Base-by-base conservation (phyloP, 495 filamentous ascomycete genomes). In the Platismatia glauca region DNA sequence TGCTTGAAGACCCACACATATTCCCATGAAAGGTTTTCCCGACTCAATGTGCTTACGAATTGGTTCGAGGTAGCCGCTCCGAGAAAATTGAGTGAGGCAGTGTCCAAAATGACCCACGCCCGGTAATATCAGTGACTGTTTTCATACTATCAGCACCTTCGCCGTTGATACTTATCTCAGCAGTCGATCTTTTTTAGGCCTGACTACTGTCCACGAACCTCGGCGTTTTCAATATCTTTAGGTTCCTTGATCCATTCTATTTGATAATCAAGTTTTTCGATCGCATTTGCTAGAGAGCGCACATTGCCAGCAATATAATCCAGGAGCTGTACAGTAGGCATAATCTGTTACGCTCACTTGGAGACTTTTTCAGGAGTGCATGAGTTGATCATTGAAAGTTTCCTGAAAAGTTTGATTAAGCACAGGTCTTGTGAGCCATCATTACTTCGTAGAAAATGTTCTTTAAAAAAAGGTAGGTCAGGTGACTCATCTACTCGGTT, bases 91-190 rank as follows among this genome's bases (percentile, higher is more conserved):
- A 34, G 84, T 83, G 64, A 97, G 82, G 71, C 94, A 98, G 78
- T 97, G 90, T 57, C 95, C 95, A 68, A 97, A 98, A 75, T 97
- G 93, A 55, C 94, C 94, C 57, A 98, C 94, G 66, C 94, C 94
- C 4, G 94, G 94, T 34, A 98, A 82, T 61, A 98, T 96, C 61
- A 98, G 78, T n/a, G 44, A 61, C 65, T 67, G 44, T 43, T 44
- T 43, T 11, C 34, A 37, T 27, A 18, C 20, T 39, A 44, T 70
- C 46, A 61, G 60, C 58, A 55, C 53, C 48, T 37, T 57, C 16
- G 52, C 22, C 35, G 20, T 53, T 39, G 44, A 18, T 5, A 35
- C 0, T 29, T n/a, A 4, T 55, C 35, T 55, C 44, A 58, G 43
- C 34, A 46, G 48, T 35, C 20, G 33, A n/a, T 44, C 43, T 15